These are phyloP conservation scores for Prunus salicina DNA, from an alignment of 306 rosid genomes.

Conservation along the genomic window DNA sequence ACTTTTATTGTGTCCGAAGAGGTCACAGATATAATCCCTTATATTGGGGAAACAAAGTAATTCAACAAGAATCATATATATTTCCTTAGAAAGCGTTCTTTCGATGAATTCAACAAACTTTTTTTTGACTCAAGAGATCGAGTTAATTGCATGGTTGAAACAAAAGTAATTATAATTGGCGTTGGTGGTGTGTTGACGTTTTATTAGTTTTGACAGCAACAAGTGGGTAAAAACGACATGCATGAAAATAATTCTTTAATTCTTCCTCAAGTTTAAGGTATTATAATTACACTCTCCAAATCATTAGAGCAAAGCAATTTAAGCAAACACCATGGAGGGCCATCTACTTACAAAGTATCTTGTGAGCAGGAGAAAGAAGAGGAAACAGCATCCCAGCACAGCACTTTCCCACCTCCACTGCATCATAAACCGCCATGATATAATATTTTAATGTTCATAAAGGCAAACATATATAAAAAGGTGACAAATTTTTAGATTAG, in stretches of 20 bases:
- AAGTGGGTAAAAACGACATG: not conserved
- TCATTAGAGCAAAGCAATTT: too few relatives aligned
- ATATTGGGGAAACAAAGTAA: too few relatives aligned
- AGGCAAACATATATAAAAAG: not conserved
- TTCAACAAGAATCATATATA: not conserved
- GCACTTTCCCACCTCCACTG: constrained; percentile 64
- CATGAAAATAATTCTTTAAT: not conserved
- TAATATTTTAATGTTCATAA: not conserved
- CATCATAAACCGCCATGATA: not conserved
- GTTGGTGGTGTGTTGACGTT: not conserved
- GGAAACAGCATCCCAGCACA: constrained; percentile 42
- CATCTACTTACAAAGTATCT: constrained; percentile 31
- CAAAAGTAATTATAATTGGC: not conserved
- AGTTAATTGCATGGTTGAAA: not conserved
- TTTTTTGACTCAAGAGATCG: not conserved
- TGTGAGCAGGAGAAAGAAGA: constrained; percentile 40
- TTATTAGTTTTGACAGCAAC: not conserved
- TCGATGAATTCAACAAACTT: not conserved
- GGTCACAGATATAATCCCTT: too few relatives aligned
- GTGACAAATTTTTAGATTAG: not conserved
- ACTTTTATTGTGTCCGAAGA: too few relatives aligned
- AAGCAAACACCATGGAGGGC: too few relatives aligned
- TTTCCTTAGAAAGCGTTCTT: not conserved
- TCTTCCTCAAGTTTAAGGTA: not conserved
- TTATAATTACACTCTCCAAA: too few relatives aligned